Evolutionary conservation across 768 basidiomycete genomes (phyloP).

Genomic region (Ephemerocybe angulata): DNA sequence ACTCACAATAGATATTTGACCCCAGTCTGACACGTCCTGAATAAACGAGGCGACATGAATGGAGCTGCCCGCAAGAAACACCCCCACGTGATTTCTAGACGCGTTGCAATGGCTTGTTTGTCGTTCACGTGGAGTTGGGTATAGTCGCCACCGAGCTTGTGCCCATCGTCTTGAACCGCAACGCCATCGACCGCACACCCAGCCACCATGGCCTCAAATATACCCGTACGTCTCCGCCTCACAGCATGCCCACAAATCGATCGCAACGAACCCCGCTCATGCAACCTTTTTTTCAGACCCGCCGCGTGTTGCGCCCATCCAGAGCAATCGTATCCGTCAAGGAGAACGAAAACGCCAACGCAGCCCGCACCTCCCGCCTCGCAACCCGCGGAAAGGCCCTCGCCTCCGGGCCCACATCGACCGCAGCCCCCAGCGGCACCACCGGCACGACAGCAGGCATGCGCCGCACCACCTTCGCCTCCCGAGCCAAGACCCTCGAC

Average conservation of each 20-base stretch:
- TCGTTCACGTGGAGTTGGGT: slow-evolving; percentile 42
- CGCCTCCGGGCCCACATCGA: neutral
- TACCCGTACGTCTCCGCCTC: slow-evolving; percentile 37
- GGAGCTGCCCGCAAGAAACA: neutral
- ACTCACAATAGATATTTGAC: no score
- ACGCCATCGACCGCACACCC: slow-evolving; percentile 14
- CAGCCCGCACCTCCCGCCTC: slow-evolving; percentile 57
- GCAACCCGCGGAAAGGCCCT: slow-evolving; percentile 30
- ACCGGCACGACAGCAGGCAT: neutral
- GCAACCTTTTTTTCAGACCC: slow-evolving; percentile 44
- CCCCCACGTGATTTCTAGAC: slow-evolving; percentile 35
- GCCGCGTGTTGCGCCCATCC: slow-evolving; percentile 60
- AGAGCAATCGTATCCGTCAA: slow-evolving; percentile 44
- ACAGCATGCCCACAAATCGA: slow-evolving; percentile 5
- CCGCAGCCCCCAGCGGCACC: neutral
- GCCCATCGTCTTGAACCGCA: slow-evolving; percentile 26
- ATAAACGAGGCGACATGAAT: neutral
- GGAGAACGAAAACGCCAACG: slow-evolving; percentile 68
- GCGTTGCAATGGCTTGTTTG: slow-evolving; percentile 27
- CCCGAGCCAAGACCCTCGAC: slow-evolving; percentile 45
- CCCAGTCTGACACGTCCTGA: neutral
- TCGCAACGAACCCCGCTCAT: neutral
- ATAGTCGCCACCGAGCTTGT: slow-evolving; percentile 18
- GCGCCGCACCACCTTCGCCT: slow-evolving; percentile 26
- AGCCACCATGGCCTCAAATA: slow-evolving; percentile 41